Evolutionary conservation across 1,139 yeast genomes (phyloP).

Genomic region (Dujonia santamariae): DNA sequence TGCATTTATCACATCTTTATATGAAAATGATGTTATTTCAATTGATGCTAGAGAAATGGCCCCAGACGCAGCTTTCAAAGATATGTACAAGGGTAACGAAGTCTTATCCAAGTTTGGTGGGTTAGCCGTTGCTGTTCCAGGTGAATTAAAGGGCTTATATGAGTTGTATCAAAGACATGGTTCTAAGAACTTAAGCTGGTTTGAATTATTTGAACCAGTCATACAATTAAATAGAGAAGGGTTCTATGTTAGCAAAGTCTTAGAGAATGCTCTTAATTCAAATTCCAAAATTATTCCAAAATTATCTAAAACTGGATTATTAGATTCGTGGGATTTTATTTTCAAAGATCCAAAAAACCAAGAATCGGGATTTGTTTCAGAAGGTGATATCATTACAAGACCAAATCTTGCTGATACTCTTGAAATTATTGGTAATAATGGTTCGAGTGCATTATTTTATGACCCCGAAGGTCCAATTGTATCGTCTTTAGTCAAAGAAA

Average conservation of each 20-base stretch:
- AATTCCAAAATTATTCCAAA: constrained; percentile 22
- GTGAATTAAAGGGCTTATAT: constrained; percentile 81
- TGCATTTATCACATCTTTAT: constrained; percentile 62
- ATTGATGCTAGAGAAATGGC: constrained; percentile 91
- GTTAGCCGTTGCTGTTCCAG: constrained; percentile 81
- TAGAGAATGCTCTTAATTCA: constrained; percentile 31
- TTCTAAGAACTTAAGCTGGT: constrained; percentile 71
- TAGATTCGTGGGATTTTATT: constrained; percentile 55
- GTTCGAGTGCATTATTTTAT: constrained; percentile 74
- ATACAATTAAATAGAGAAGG: constrained; percentile 66
- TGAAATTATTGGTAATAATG: constrained; percentile 65
- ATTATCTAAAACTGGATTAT: constrained; percentile 21
- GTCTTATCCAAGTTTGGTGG: constrained; percentile 71
- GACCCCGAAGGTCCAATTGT: constrained; percentile 81
- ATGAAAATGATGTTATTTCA: constrained; percentile 46
- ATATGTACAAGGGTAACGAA: constrained; percentile 58
- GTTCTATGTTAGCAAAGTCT: constrained; percentile 52
- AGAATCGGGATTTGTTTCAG: constrained; percentile 25
- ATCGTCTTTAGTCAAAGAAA: constrained; percentile 43
- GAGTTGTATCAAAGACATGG: constrained; percentile 59
- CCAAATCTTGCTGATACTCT: constrained; percentile 65
- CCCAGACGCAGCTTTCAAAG: constrained; percentile 56
- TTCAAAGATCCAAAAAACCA: constrained; percentile 28
- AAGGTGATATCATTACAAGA: constrained; percentile 62
- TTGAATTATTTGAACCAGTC: constrained; percentile 73